Percentiles rank a stretch among this genome's conserved stretches.
These are phyloP conservation scores for Zhuliangozyma blackwelliae DNA, from an alignment of 1,139 yeast genomes.

Conservation along the genomic window DNA sequence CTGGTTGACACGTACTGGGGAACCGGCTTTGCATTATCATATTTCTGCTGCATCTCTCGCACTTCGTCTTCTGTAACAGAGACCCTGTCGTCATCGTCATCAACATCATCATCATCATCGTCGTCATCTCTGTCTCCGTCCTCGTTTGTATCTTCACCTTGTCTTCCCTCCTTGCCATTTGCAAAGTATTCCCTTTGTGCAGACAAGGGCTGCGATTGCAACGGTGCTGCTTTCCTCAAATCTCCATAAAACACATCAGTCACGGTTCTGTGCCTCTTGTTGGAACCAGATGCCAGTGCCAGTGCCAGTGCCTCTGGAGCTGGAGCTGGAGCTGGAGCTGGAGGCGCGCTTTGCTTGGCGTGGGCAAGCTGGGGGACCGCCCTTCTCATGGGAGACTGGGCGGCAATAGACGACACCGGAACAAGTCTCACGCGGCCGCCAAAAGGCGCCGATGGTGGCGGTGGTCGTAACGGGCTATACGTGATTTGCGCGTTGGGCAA, in stretches of 20 bases:
- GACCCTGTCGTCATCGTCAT: conserved; percentile 28
- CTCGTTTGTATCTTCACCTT: conserved; percentile 1
- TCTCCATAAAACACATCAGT: conserved; percentile 52
- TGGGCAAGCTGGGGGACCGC: too few species aligned
- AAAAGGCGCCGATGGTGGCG: too few species aligned
- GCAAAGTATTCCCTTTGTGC: conserved; percentile 47
- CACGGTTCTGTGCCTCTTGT: conserved; percentile 15
- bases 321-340: too few species aligned
- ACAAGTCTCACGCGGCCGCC: too few species aligned
- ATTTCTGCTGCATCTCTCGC: conserved; percentile 36
- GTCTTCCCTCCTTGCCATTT: background rate
- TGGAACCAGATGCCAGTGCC: too few species aligned
- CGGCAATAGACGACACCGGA: too few species aligned
- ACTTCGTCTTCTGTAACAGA: conserved; percentile 37
- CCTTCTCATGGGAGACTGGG: too few species aligned
- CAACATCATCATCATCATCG: conserved; percentile 6
- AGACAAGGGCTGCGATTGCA: conserved; percentile 51
- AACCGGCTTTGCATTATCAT: conserved; percentile 11
- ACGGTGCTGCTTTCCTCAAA: conserved; percentile 45
- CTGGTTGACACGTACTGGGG: conserved; percentile 10
- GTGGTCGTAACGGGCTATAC: conserved; percentile 2
- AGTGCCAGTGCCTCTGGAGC: too few species aligned
- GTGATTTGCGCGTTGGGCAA: conserved; percentile 9
- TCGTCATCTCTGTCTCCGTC: background rate
- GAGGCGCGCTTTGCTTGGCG: too few species aligned